Evolutionary conservation across 441 rosid genomes (phyloP).

Genomic region (Gossypium gossypioides): DNA sequence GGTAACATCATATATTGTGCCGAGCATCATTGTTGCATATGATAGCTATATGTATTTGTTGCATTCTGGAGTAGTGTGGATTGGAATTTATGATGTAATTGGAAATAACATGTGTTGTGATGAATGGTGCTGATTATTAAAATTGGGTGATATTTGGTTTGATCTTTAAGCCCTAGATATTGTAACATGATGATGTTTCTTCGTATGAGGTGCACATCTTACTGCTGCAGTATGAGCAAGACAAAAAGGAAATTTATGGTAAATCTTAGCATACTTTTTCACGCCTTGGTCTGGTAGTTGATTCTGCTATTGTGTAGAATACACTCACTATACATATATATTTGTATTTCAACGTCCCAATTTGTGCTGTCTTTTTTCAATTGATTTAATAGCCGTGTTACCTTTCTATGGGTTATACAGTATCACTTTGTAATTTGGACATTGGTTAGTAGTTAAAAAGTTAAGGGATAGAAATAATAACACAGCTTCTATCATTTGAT

Average conservation of each 20-base stretch:
- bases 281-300: background rate
- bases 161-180: background rate
- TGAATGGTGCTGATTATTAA: background rate
- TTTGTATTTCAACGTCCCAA: background rate
- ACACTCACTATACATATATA: background rate
- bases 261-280: background rate
- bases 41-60: background rate
- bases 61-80: background rate
- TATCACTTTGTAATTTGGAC: background rate
- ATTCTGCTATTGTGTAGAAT: background rate
- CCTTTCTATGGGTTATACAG: background rate
- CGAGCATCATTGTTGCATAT: background rate
- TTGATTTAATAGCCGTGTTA: background rate
- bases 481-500: background rate
- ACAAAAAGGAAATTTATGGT: background rate
- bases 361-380: background rate
- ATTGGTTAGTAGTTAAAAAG: background rate
- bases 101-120: background rate
- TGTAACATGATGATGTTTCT: background rate
- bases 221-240: background rate
- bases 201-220: background rate
- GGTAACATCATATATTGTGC: background rate
- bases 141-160: background rate
- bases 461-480: background rate
- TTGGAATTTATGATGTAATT: background rate